Conservation (phyloP, 805 yeast genomes). For the Metschnikowia aberdeeniae region DNA sequence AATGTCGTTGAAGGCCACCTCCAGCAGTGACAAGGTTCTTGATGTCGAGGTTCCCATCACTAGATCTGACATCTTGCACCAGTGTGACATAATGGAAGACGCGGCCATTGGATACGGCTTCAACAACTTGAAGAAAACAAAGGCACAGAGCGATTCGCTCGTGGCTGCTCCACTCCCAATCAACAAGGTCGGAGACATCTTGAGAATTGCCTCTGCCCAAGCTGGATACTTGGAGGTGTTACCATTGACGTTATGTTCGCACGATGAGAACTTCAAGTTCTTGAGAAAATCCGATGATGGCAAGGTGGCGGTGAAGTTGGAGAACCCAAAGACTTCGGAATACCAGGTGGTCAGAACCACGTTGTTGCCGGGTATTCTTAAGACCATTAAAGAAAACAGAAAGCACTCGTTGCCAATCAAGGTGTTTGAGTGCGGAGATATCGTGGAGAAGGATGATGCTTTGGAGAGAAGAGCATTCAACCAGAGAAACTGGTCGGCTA, state of each 20-base stretch:
- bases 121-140: slow-evolving; percentile 77
- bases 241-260: slow-evolving; percentile 94
- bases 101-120: slow-evolving; percentile 96
- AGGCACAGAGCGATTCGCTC: slow-evolving; percentile 71
- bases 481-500: slow-evolving; percentile 92
- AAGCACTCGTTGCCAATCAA: slow-evolving; percentile 91
- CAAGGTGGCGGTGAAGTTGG: slow-evolving; percentile 81
- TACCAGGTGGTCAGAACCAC: slow-evolving; percentile 98
- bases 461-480: slow-evolving; percentile 88
- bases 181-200: slow-evolving; percentile 85
- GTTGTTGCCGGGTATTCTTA: slow-evolving; percentile 87
- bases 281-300: slow-evolving; percentile 70
- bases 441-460: slow-evolving; percentile 74
- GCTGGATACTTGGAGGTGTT: slow-evolving; percentile 94
- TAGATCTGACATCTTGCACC: slow-evolving; percentile 92
- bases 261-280: slow-evolving; percentile 92
- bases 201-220: slow-evolving; percentile 87
- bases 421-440: slow-evolving; percentile 94
- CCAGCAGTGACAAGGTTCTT: slow-evolving; percentile 46
- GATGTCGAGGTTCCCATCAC: slow-evolving; percentile 84
- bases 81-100: slow-evolving; percentile 98
- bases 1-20: slow-evolving; percentile 73
- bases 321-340: slow-evolving; percentile 94
- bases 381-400: slow-evolving; percentile 94
- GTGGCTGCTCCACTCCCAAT: slow-evolving; percentile 87